Percentiles rank a stretch among this genome's conserved stretches.
phyloP scores from a whole-genome alignment of 2,329 filamentous ascomycete genomes.

The Epichloe aotearoae region DNA sequence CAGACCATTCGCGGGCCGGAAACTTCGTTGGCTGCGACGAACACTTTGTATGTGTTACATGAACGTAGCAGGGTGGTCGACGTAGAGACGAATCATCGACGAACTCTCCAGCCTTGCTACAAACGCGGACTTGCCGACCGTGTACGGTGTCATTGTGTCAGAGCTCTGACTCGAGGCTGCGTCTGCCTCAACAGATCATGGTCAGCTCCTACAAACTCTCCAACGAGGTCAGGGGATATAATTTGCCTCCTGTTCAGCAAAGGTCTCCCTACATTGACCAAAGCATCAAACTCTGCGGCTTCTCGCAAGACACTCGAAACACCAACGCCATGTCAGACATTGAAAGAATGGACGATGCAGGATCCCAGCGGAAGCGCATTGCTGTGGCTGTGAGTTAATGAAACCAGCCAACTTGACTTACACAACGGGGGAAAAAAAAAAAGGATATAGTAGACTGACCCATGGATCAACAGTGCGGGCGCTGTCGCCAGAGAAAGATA shows the following conservation, averaged over 20 bases:
- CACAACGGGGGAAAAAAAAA: slow-evolving; percentile 1
- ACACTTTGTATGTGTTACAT: slow-evolving; percentile 1
- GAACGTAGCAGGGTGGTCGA: background rate
- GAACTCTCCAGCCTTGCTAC: background rate
- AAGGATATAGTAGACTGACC: slow-evolving; percentile 4
- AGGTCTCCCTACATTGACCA: background rate
- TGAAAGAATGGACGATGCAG: slow-evolving; percentile 19
- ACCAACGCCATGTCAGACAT: background rate
- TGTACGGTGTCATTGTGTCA: background rate
- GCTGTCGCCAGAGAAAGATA: slow-evolving; percentile 89
- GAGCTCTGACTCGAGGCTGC: background rate
- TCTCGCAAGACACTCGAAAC: background rate
- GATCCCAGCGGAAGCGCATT: slow-evolving; percentile 42
- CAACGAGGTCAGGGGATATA: slow-evolving; percentile 1
- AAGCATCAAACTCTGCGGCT: background rate
- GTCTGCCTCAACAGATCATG: slow-evolving; percentile 1
- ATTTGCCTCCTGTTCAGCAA: background rate
- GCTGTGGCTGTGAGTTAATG: slow-evolving; percentile 40
- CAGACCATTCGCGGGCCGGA: background rate
- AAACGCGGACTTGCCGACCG: background rate
- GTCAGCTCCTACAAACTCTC: slow-evolving; percentile 2
- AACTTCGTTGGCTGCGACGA: slow-evolving; percentile 2
- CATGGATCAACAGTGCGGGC: slow-evolving; percentile 50
- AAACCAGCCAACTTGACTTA: background rate
- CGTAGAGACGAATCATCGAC: background rate